Base-by-base conservation (phyloP, 306 rosid genomes). In the Cicer judaicum region DNA sequence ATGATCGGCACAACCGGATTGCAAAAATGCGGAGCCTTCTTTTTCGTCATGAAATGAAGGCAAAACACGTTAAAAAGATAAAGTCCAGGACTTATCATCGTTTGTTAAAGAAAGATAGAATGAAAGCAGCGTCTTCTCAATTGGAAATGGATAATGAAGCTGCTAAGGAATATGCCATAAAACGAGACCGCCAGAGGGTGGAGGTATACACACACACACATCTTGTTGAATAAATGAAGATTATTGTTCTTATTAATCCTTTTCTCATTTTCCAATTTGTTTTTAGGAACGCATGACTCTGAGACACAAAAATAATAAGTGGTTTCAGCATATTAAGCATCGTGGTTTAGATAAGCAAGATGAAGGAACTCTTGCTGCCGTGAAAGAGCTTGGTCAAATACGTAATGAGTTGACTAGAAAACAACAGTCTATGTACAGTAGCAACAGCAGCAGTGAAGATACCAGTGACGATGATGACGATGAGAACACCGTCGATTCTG, bases 11-110 rank as follows among this genome's bases (percentile, higher is more conserved):
- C 79, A 86, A 83, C 81, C 88, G 92, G 46, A 92, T 81, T n/a
- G 99, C 99, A 42, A 94, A 94, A 81, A 82, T 94, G 97, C 90
- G 96, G 76, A 85, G 95, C 86, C 90, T 87, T 76, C 89, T 92
- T 80, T 94, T 92, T 34, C 88, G 86, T 71, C 95, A 92, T 61
- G 97, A 94, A 81, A 53, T 83, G 85, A 94, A 87, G 84, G 79
- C 89, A 57, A 94, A 87, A 66, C 95, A 82, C 84, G 74, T 89
- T 41, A 94, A 94, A 79, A 94, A 90, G 82, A 94, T 92, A 29
- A 92, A 94, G 87, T 94, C 99, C 18, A 92, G 84, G 82, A 85
- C 93, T 7, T 92, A 80, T 74, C 96, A 85, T 84, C 97, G 91
- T 47, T 64, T 92, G 80, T 59, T 84, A 84, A 92, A 94, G 88